These are phyloP conservation scores for Gamarada debralockiae DNA, from an alignment of 495 filamentous ascomycete species.

Conservation along the genomic window DNA sequence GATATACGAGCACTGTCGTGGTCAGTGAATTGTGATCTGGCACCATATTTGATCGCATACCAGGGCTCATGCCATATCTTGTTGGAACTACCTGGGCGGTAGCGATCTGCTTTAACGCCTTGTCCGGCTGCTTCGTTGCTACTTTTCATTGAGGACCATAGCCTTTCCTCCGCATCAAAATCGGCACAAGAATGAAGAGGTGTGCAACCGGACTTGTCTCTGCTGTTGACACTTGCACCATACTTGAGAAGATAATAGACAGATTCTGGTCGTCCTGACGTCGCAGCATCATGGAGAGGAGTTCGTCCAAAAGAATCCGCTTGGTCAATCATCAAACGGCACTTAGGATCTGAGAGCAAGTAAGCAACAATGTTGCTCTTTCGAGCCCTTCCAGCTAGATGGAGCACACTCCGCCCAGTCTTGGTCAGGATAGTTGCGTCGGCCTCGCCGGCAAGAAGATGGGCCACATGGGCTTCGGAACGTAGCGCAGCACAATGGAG, in stretches of 20 bases:
- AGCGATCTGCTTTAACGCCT: too few species aligned
- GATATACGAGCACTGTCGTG: neutral
- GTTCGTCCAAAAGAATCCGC: slow-evolving; percentile 22
- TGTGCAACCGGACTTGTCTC: slow-evolving; percentile 7
- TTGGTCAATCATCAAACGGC: slow-evolving; percentile 20
- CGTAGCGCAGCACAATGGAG: slow-evolving; percentile 33
- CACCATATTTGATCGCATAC: neutral
- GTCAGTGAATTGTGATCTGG: neutral
- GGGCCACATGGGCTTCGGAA: slow-evolving; percentile 27
- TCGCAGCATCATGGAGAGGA: slow-evolving; percentile 34
- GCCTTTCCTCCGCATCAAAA: slow-evolving; percentile 9
- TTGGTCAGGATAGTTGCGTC: slow-evolving; percentile 26
- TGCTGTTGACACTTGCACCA: slow-evolving; percentile 26
- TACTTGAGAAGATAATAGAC: slow-evolving; percentile 30
- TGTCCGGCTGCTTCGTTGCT: too few species aligned
- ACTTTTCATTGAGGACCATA: too few species aligned
- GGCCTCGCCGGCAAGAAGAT: slow-evolving; percentile 33
- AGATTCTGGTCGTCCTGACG: slow-evolving; percentile 34
- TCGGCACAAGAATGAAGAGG: slow-evolving; percentile 23
- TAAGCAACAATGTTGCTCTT: slow-evolving; percentile 35
- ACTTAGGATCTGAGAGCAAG: slow-evolving; percentile 19
- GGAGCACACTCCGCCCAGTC: slow-evolving; percentile 33
- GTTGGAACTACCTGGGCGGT: too few species aligned
- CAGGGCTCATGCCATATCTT: too few species aligned
- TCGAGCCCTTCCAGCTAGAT: slow-evolving; percentile 33